phyloP scores from a whole-genome alignment of 2,329 filamentous ascomycete species.

The Lasiodiplodia citricola region DNA sequence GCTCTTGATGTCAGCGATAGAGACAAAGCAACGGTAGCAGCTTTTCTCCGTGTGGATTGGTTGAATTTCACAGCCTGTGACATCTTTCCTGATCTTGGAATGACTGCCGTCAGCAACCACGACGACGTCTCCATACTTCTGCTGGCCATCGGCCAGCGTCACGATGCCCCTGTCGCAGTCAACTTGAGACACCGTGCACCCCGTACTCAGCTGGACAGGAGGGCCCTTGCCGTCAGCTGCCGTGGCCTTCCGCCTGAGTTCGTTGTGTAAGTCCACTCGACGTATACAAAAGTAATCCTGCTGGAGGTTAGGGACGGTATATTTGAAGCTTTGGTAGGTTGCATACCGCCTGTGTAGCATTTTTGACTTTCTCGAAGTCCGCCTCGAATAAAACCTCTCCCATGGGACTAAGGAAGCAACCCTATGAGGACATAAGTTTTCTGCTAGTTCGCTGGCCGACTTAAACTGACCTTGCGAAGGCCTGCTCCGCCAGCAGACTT shows the following conservation, averaged over 20 bases:
- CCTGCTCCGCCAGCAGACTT: no score
- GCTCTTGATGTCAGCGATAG: conserved; percentile 48
- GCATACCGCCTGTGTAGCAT: conserved; percentile 1
- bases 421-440: no score
- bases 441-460: no score
- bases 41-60: conserved; percentile 59
- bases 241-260: conserved; percentile 49
- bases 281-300: conserved; percentile 49
- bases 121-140: conserved; percentile 55
- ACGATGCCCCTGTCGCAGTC: conserved; percentile 50
- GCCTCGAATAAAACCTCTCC: no score
- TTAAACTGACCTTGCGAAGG: no score
- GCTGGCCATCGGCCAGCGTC: conserved; percentile 52
- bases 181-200: conserved; percentile 51
- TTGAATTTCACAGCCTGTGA: conserved; percentile 40
- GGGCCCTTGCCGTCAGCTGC: conserved; percentile 38
- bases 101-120: conserved; percentile 63
- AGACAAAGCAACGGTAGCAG: conserved; percentile 63
- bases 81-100: conserved; percentile 33
- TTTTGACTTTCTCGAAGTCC: no score
- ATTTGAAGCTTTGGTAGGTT: neutral
- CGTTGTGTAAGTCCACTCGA: conserved; percentile 58
- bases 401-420: no score
- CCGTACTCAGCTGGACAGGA: conserved; percentile 47
- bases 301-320: neutral